Evolutionary conservation across 176 grass and related monocot genomes (phyloP), one percentile per base, ranked within the genome.

Genomic region (Metroxylon sagu): DNA sequence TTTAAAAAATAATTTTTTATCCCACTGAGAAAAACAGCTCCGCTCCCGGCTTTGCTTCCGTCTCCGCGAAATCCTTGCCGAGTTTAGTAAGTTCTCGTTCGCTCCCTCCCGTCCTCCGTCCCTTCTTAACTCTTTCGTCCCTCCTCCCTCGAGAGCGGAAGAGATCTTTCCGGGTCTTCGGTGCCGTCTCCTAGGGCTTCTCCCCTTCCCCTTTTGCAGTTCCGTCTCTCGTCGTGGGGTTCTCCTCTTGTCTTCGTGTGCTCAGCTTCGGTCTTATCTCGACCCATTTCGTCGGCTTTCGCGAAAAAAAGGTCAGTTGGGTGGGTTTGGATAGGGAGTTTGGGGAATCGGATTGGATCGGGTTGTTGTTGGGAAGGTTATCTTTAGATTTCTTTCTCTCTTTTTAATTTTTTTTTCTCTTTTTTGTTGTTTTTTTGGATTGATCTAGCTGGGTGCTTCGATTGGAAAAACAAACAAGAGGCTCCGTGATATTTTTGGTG

Each of bases 401-500:
- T 30, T 14, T 6, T 35, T 12, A 3, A 4, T 57, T 12, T 60
- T 35, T 16, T 14, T 4, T 58, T 58, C 26, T 19, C 12, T 29
- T 15, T 17, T 30, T 30, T 18, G 18, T 29, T 53, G 18, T 17
- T 49, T 28, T 71, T 21, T 23, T 23, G 1, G 6, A 17, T 16
- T 50, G 53, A 43, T 66, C 56, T 39, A 8, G 35, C 35, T 12
- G 12, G 35, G 7, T 39, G 35, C 2, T 6, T 39, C 7, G 35
- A 12, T 39, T 39, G 35, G 35, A 39, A 12, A 39, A 39, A 39
- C 69, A 71, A 85, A 78, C 81, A 67, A 74, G 84, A 82, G 67
- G 80, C 89, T 88, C 89, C 25, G 84, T 88, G 89, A 94, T 76
- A 74, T 94, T 94, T 85, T 79, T 88, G 81, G 84, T 88, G 80